Evolutionary conservation across 192 early-diverging fungal species (phyloP), one percentile per base, ranked within the genome.

Genomic region (Coemansia sp.): DNA sequence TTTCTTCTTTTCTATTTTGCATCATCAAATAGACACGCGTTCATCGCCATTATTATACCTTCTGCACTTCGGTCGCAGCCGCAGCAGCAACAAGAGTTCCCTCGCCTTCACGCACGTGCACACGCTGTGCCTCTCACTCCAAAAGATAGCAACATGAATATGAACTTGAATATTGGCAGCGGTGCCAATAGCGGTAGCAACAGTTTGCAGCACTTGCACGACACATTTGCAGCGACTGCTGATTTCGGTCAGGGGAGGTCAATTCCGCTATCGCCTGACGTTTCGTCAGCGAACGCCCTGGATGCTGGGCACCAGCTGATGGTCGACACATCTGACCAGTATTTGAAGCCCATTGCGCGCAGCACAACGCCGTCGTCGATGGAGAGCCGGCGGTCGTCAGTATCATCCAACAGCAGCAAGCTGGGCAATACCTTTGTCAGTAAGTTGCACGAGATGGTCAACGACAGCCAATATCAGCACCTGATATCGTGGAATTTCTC

Each of bases 401-500:
- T 79, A 53, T 79, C 77, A 42, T 78, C 76, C 7, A 77, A 63
- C 66, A 65, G 73, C 41, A 78, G 76, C 71, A 79, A 77, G 64
- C 65, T 74, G 66, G 70, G 74, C 59, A 85, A 81, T 64, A 86
- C 85, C 35, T 89, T 89, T 84, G 86, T 89, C 36, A 85, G 81
- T 73, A 89, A 89, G 71, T 84, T 89, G 56, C 81, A 87, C 53
- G 77, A 82, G 76, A 95, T 95, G 92, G 91, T 96, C 44, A 79
- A 90, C 67, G 94, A 96, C 78, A 88, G 81, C 66, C 86, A 89
- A 69, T 93, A 93, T 76, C 91, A 93, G 69, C 91, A 94, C 75
- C 82, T 94, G 69, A 96, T 96, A 68, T 89, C 89, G 21, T 96
- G 93, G 93, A 94, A 90, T 81, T 91, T 90, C 69, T 87, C 89